Evolutionary conservation across 108 stramenopile species (phyloP).

Genomic region (Hondaea fermentalgiana): DNA sequence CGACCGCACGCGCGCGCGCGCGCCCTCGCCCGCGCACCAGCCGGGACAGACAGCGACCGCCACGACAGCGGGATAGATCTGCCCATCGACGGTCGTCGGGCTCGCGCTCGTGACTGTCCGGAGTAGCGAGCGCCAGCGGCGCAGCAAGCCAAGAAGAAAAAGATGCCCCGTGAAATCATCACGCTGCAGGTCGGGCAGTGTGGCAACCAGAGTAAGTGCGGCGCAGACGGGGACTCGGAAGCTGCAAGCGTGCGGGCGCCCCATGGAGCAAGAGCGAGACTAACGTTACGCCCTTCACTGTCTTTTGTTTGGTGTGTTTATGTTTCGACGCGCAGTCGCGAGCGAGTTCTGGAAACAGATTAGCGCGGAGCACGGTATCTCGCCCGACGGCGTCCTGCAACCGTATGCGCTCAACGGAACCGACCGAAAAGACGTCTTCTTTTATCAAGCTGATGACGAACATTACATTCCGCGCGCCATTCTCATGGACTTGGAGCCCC

Average conservation of each 20-base stretch:
- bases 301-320: background rate
- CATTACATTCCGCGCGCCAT: constrained; percentile 82
- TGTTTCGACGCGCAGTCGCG: constrained; percentile 50
- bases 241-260: too few species aligned
- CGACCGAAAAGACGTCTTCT: constrained; percentile 96
- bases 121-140: too few species aligned
- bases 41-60: too few species aligned
- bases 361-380: constrained; percentile 93
- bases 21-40: too few species aligned
- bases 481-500: constrained; percentile 92
- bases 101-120: too few species aligned
- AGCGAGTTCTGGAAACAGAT: constrained; percentile 98
- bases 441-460: constrained; percentile 90
- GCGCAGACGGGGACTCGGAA: background rate
- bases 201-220: constrained; percentile 77
- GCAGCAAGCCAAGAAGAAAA: background rate
- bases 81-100: too few species aligned
- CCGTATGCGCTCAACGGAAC: constrained; percentile 62
- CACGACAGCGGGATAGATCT: too few species aligned
- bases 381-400: constrained; percentile 79
- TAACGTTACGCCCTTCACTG: background rate
- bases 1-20: too few species aligned
- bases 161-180: constrained; percentile 96
- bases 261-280: background rate
- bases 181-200: constrained; percentile 98